These are phyloP conservation scores for Mortierella sp. DNA, from an alignment of 371 early-diverging fungal species.

Conservation along the genomic window DNA sequence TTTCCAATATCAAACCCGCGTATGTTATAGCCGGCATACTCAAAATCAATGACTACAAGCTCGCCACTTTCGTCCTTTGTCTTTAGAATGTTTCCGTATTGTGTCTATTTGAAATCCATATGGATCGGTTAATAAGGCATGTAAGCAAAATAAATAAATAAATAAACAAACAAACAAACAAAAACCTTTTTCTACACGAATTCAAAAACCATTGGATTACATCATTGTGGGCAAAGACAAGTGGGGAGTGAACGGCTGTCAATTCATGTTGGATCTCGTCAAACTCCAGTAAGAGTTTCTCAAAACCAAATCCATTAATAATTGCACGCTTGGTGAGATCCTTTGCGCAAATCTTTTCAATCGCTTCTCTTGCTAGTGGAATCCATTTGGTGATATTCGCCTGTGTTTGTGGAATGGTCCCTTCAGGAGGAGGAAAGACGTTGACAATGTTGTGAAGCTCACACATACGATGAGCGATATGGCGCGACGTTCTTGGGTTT, in stretches of 20 bases:
- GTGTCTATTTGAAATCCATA: constrained; percentile 58
- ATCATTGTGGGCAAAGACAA: constrained; percentile 90
- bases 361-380: constrained; percentile 57
- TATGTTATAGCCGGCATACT: constrained; percentile 89
- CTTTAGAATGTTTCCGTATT: constrained; percentile 87
- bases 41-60: constrained; percentile 85
- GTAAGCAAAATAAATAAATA: not conserved
- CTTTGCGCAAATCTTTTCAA: constrained; percentile 46
- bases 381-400: constrained; percentile 78
- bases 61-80: constrained; percentile 63
- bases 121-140: constrained; percentile 1
- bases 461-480: constrained; percentile 81
- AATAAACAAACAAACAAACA: not conserved
- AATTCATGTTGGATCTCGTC: constrained; percentile 59
- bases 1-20: constrained; percentile 90
- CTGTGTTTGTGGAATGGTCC: constrained; percentile 72
- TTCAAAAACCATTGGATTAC: constrained; percentile 57
- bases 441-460: constrained; percentile 81
- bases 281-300: constrained; percentile 62
- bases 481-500: constrained; percentile 69
- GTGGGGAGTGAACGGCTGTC: constrained; percentile 61
- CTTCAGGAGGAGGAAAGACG: constrained; percentile 67
- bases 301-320: constrained; percentile 60
- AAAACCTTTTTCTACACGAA: not conserved
- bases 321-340: constrained; percentile 42